phyloP scores from a whole-genome alignment of 208 protist genomes.

The Wallacemonas sp. region DNA sequence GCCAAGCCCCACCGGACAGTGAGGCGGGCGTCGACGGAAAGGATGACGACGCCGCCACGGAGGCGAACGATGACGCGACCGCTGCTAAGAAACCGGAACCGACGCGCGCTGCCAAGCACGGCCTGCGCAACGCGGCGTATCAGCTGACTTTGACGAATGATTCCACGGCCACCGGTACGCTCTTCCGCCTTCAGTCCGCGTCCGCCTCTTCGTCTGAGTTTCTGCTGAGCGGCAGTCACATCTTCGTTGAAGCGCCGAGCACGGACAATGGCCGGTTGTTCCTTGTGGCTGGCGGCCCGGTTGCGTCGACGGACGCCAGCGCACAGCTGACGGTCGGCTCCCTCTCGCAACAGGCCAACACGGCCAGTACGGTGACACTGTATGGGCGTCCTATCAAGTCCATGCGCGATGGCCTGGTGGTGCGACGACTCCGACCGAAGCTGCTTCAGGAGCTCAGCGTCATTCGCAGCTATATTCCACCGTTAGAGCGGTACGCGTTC shows the following conservation, averaged over 20 bases:
- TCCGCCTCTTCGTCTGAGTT: slow-evolving; percentile 19
- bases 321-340: slow-evolving; percentile 28
- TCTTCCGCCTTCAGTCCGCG: slow-evolving; percentile 31
- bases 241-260: slow-evolving; percentile 35
- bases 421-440: slow-evolving; percentile 30
- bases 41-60: background rate
- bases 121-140: slow-evolving; percentile 11
- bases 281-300: slow-evolving; percentile 30
- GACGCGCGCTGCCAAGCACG: background rate
- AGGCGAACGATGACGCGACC: background rate
- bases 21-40: background rate
- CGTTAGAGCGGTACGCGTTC: slow-evolving; percentile 28
- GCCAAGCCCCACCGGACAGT: background rate
- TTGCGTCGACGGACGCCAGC: slow-evolving; percentile 9
- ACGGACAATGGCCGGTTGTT: slow-evolving; percentile 28
- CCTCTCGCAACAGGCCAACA: slow-evolving; percentile 12
- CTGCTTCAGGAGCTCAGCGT: slow-evolving; percentile 41
- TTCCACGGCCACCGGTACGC: slow-evolving; percentile 22
- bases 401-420: slow-evolving; percentile 47
- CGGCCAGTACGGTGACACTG: slow-evolving; percentile 18
- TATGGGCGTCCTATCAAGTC: slow-evolving; percentile 26
- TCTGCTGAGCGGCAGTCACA: slow-evolving; percentile 32
- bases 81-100: background rate
- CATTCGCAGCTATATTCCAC: slow-evolving; percentile 42
- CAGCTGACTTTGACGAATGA: slow-evolving; percentile 27